A percentile compares a stretch with the other conserved stretches of the same genome.
Conservation (phyloP, 257 asterid species). For the Forsythia viridissima region DNA sequence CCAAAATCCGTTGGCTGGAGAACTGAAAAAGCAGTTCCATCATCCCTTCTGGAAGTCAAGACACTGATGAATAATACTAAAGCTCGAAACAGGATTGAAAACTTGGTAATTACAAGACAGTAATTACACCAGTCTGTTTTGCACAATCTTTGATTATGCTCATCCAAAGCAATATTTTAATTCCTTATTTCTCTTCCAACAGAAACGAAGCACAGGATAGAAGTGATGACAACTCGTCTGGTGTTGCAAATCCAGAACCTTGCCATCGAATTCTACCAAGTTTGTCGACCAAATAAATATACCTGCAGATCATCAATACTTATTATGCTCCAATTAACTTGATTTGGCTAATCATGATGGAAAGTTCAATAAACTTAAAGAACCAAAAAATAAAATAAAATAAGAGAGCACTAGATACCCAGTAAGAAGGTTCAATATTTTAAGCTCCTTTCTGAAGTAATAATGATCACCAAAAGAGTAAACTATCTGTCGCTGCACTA, state of each 20-base stretch:
- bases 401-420: conserved; percentile 48
- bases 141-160: neutral
- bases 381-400: conserved; percentile 5
- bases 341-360: conserved; percentile 1
- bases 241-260: conserved; percentile 75
- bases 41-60: neutral
- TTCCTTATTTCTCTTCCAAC: conserved; percentile 50
- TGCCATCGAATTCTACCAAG: conserved; percentile 93
- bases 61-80: neutral
- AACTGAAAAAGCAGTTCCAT: neutral
- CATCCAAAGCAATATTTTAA: neutral
- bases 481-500: conserved; percentile 54
- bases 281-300: conserved; percentile 75
- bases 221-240: conserved; percentile 77
- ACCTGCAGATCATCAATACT: conserved; percentile 45
- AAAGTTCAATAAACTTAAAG: neutral
- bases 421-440: conserved; percentile 74
- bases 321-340: conserved; percentile 3
- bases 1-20: neutral
- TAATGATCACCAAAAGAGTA: conserved; percentile 90
- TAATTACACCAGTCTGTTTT: neutral
- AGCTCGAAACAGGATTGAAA: neutral
- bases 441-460: conserved; percentile 86
- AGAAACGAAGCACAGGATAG: conserved; percentile 65
- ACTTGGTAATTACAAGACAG: neutral